Conservation (phyloP, 495 filamentous ascomycete genomes). For the Rusavskia elegans region DNA sequence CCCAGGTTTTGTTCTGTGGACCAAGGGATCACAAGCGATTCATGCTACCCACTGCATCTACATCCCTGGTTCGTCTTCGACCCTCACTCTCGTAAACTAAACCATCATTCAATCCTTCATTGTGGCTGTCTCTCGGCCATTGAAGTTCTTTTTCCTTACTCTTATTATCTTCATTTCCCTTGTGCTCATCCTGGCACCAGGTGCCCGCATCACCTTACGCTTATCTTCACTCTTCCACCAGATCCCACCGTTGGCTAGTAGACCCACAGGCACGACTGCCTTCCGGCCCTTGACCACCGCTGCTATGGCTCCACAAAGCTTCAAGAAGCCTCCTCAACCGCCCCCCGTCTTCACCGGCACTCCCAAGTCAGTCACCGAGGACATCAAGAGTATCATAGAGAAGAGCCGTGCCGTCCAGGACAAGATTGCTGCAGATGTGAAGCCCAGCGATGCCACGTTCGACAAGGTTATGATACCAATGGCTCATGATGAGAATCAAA, state of each 20-base stretch:
- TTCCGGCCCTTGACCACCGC: constrained; percentile 39
- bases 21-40: too few relatives aligned
- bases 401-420: constrained; percentile 55
- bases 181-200: constrained; percentile 62
- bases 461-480: constrained; percentile 47
- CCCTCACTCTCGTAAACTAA: neutral
- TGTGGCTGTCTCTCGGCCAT: constrained; percentile 16
- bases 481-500: constrained; percentile 49
- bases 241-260: constrained; percentile 16
- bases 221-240: constrained; percentile 45
- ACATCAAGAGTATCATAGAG: constrained; percentile 60
- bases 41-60: too few relatives aligned
- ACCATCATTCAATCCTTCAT: neutral
- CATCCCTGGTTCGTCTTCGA: too few relatives aligned
- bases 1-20: too few relatives aligned
- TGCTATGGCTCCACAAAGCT: constrained; percentile 49
- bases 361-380: constrained; percentile 53
- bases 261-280: constrained; percentile 9
- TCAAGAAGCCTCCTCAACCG: constrained; percentile 59
- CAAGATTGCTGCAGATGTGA: constrained; percentile 52
- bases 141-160: constrained; percentile 31
- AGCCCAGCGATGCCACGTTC: constrained; percentile 48
- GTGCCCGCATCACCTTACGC: constrained; percentile 43
- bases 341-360: constrained; percentile 81
- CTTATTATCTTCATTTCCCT: constrained; percentile 46